Conservation (phyloP, 2,329 filamentous ascomycete species). For the Aspergillus pseudoglaucus region DNA sequence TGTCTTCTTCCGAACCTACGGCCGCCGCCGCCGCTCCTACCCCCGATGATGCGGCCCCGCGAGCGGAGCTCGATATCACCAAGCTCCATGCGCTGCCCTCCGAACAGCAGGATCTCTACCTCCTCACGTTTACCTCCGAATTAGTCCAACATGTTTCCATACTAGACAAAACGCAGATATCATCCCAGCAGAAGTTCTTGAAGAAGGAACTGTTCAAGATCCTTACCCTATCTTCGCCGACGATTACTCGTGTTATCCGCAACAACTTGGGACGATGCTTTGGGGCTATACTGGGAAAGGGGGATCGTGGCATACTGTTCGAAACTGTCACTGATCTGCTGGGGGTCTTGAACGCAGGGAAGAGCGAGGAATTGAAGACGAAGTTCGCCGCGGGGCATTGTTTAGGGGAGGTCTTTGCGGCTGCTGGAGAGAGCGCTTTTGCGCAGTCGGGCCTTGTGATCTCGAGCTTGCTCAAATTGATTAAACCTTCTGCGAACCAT, state of each 20-base stretch:
- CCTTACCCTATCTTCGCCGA: constrained; percentile 71
- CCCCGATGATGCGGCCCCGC: constrained; percentile 28
- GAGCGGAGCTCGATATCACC: constrained; percentile 70
- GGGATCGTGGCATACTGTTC: constrained; percentile 85
- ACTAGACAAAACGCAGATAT: constrained; percentile 72
- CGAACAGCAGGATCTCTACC: constrained; percentile 92
- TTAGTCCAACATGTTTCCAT: constrained; percentile 68
- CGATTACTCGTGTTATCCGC: constrained; percentile 79
- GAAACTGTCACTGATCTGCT: constrained; percentile 90
- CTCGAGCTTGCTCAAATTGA: constrained; percentile 64
- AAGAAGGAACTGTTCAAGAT: constrained; percentile 95
- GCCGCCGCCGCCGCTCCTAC: constrained; percentile 26
- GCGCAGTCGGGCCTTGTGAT: constrained; percentile 71
- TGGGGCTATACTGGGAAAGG: constrained; percentile 71
- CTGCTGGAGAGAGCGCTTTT: constrained; percentile 90
- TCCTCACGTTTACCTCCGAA: constrained; percentile 80
- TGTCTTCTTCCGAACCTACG: constrained; percentile 32
- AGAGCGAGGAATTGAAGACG: constrained; percentile 69
- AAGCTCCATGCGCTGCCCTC: constrained; percentile 85
- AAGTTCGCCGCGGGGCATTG: constrained; percentile 86
- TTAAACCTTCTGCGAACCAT: constrained; percentile 74
- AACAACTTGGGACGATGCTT: constrained; percentile 84
- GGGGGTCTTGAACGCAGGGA: constrained; percentile 63
- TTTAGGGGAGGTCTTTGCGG: constrained; percentile 79
- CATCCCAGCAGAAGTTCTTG: constrained; percentile 80